Evolutionary conservation across 192 early-diverging fungal genomes (phyloP).

Genomic region (Chytriomyces sp.): DNA sequence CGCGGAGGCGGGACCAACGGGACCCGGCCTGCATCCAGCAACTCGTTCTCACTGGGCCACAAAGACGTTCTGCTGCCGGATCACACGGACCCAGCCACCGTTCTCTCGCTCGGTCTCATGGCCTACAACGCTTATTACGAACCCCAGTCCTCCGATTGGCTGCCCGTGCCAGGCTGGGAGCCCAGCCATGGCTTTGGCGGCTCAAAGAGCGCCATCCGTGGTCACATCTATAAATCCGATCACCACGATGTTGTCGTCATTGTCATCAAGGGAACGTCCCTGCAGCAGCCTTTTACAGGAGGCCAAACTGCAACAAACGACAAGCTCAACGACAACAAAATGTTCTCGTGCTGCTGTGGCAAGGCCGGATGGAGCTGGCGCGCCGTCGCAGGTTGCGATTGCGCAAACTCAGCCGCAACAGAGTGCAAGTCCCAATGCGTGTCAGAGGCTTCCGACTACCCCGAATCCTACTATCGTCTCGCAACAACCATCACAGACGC

Average conservation of each 20-base stretch:
- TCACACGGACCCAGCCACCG: conserved; percentile 69
- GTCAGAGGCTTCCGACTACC: conserved; percentile 22
- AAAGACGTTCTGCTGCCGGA: conserved; percentile 59
- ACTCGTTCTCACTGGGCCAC: conserved; percentile 11
- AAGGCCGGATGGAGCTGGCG: conserved; percentile 54
- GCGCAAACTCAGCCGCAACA: conserved; percentile 20
- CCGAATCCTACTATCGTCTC: conserved; percentile 41
- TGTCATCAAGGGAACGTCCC: conserved; percentile 77
- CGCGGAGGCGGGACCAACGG: neutral
- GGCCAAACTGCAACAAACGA: conserved; percentile 38
- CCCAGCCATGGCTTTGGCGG: conserved; percentile 40
- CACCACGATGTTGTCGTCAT: conserved; percentile 71
- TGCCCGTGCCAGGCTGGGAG: conserved; percentile 29
- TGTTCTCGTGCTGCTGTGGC: conserved; percentile 97
- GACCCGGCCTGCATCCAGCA: neutral
- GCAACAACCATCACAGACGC: conserved; percentile 28
- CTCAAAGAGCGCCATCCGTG: conserved; percentile 60
- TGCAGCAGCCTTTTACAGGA: conserved; percentile 36
- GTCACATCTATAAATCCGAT: conserved; percentile 79
- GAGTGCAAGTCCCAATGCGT: conserved; percentile 34
- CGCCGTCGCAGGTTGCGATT: conserved; percentile 19
- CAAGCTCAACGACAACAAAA: conserved; percentile 77
- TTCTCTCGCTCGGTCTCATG: conserved; percentile 76
- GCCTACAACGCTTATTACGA: conserved; percentile 82
- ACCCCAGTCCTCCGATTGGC: conserved; percentile 39